These are phyloP conservation scores for Chaetomiaceae sp. DNA, from an alignment of 2,329 filamentous ascomycete genomes.

Conservation along the genomic window DNA sequence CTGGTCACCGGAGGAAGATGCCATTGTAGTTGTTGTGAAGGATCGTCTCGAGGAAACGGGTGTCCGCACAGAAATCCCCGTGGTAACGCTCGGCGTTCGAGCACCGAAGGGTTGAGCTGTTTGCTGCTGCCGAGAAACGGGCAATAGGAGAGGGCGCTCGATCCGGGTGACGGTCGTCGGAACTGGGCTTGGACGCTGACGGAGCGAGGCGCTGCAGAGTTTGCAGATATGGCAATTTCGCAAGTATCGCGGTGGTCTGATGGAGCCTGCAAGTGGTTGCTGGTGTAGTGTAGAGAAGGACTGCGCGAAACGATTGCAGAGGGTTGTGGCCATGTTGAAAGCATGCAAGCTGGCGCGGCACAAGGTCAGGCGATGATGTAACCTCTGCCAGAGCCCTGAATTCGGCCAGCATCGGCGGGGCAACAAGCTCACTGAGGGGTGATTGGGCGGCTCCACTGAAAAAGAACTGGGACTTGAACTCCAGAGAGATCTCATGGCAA, in stretches of 20 bases:
- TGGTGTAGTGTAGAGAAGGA: background rate
- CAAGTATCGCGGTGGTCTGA: background rate
- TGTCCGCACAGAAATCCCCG: too few relatives aligned
- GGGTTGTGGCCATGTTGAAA: constrained; percentile 7
- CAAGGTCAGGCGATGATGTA: constrained; percentile 21
- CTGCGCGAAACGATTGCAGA: background rate
- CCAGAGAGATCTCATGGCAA: too few relatives aligned
- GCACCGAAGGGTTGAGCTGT: too few relatives aligned
- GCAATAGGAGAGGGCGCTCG: background rate
- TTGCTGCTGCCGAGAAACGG: background rate
- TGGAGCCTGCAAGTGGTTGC: background rate
- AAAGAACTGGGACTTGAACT: too few relatives aligned
- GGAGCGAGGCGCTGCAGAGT: background rate
- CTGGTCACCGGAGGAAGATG: constrained; percentile 37
- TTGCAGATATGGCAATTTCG: background rate
- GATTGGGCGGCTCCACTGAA: constrained; percentile 4
- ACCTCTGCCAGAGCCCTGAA: constrained; percentile 4
- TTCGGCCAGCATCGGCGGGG: constrained; percentile 13
- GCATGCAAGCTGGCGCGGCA: background rate
- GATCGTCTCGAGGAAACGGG: background rate
- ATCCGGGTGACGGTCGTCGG: background rate
- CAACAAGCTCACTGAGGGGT: background rate
- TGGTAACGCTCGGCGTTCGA: too few relatives aligned
- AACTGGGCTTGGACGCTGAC: too few relatives aligned
- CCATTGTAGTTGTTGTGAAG: constrained; percentile 44